phyloP scores from a whole-genome alignment of 345 rosid genomes.

The Eucalyptus grandis region DNA sequence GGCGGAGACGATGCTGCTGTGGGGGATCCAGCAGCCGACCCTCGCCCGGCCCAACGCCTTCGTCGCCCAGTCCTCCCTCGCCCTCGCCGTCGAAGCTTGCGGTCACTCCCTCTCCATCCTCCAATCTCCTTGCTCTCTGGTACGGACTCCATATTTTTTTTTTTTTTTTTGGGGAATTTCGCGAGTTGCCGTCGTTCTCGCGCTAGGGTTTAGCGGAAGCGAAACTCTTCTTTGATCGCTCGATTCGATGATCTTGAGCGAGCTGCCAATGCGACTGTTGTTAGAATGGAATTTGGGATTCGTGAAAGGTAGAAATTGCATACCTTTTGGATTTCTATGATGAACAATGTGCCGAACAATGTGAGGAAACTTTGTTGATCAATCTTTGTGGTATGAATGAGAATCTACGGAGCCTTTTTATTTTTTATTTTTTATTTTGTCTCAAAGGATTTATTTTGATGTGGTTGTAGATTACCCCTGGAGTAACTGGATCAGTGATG shows the following conservation, averaged over 20 bases:
- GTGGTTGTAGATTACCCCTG: constrained; percentile 43
- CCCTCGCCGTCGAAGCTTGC: constrained; percentile 73
- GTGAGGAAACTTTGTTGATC: not conserved
- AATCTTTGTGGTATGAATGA: not conserved
- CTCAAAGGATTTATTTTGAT: not conserved
- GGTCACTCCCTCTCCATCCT: constrained; percentile 71
- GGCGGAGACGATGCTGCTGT: constrained; percentile 76
- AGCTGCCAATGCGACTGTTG: not conserved
- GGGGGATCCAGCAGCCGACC: constrained; percentile 91
- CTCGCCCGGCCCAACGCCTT: constrained; percentile 58
- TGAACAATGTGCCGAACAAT: not conserved
- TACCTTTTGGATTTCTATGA: not conserved
- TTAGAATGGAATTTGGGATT: not conserved
- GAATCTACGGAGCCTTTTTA: not conserved
- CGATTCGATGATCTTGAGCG: not conserved
- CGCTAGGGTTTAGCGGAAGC: not conserved
- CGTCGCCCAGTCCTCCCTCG: constrained; percentile 74
- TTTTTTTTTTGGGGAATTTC: not conserved
- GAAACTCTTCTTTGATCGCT: not conserved
- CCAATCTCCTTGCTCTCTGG: constrained; percentile 93
- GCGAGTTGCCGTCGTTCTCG: not conserved
- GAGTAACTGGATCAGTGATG: constrained; percentile 90
- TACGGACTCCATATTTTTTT: not conserved
- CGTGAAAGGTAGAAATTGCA: not conserved
- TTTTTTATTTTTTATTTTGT: not conserved